Evolutionary conservation across 345 rosid species (phyloP), one percentile per base, ranked within the genome.

Genomic region (Cardiospermum halicacabum): DNA sequence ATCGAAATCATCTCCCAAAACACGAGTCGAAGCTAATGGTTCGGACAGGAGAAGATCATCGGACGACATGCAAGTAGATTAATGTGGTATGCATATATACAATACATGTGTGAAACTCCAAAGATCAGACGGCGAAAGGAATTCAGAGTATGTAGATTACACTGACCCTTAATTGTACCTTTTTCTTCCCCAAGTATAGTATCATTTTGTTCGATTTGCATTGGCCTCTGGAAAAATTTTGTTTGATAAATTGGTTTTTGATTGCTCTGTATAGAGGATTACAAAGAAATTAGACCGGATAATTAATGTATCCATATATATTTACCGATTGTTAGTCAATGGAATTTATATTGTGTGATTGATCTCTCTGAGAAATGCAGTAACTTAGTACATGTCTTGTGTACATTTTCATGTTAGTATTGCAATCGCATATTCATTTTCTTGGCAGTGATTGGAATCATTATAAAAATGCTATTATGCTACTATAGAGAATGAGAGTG

Each of bases 11-110:
- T 31, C 65, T 40, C 24, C 63, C 30, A 26, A 26, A 11, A 22
- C n/a, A 56, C 56, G 48, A 55, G 72, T 67, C 21, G 74, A 69
- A 11, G 53, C 50, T 11, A 60, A 58, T 59, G 77, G 56, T 16
- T 22, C 51, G 1, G 67, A 66, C 28, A 3, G 11, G 31, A n/a
- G 63, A 60, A 64, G 45, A 39, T 61, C 48, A 56, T 56, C 72
- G 18, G 69, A 62, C 18, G 22, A 61, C 56, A 56, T 57, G 76
- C 65, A 56, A 40, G 31, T 24, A 56, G 76, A 73, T 43, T 57
- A 26, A 70, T 22, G 18, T n/a, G 47, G 66, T 37, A 13, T 25
- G 16, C 21, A 55, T 62, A 36, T 56, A 36, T 37, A 47, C 21
- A 22, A 55, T 62, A 36, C 40, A 36, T 26, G 37, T 27, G 25